These are phyloP conservation scores for Boletus tomentosulus DNA, from an alignment of 768 basidiomycete genomes.

Conservation along the genomic window DNA sequence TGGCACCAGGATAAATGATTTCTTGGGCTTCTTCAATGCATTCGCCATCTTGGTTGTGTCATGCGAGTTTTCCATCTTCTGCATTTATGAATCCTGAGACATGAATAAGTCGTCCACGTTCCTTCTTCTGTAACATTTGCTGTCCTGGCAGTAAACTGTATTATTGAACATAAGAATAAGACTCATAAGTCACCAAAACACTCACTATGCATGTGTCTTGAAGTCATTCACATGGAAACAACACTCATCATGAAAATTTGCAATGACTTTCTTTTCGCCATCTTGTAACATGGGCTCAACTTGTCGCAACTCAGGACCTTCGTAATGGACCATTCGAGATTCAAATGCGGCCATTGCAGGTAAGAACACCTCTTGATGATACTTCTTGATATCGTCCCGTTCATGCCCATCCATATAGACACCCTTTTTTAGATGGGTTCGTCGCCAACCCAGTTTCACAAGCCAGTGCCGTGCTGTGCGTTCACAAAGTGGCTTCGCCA, in stretches of 20 bases:
- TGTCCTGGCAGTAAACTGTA: background rate
- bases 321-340: background rate
- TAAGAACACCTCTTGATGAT: background rate
- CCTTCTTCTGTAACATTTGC: background rate
- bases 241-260: background rate
- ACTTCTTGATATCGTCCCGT: background rate
- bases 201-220: background rate
- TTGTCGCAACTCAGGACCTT: background rate
- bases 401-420: background rate
- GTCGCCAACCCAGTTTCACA: background rate
- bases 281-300: background rate
- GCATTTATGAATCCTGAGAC: background rate
- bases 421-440: background rate
- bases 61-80: background rate
- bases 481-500: too few species aligned
- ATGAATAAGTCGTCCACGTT: background rate
- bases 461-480: background rate
- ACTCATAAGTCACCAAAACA: too few species aligned
- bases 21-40: constrained; percentile 1
- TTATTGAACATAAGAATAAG: too few species aligned
- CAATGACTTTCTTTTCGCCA: background rate
- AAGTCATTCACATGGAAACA: background rate
- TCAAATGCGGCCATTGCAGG: too few species aligned
- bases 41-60: background rate
- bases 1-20: constrained; percentile 19